These are phyloP conservation scores for Prunus mongolica DNA, from an alignment of 306 rosid species.

Conservation along the genomic window DNA sequence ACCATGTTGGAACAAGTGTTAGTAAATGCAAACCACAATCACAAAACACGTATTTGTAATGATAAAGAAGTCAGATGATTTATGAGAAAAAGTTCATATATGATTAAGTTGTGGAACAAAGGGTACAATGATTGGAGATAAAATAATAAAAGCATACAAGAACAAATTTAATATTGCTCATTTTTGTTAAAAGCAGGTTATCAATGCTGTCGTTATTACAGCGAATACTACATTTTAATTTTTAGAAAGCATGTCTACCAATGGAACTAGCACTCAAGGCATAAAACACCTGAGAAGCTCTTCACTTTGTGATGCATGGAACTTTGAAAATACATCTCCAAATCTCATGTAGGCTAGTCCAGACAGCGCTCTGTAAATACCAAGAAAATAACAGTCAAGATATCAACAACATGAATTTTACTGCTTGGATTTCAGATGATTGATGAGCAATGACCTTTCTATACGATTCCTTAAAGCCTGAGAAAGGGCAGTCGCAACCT, in stretches of 20 bases:
- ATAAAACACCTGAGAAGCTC: slow-evolving; percentile 66
- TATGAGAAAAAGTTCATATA: background rate
- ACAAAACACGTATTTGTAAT: no score
- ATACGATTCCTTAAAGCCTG: slow-evolving; percentile 85
- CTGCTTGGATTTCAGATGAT: slow-evolving; percentile 11
- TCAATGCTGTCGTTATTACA: background rate
- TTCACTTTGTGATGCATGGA: slow-evolving; percentile 65
- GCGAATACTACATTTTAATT: background rate
- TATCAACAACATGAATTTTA: slow-evolving; percentile 27
- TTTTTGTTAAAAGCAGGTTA: background rate
- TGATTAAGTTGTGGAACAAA: background rate
- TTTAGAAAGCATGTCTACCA: background rate
- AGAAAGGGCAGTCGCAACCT: slow-evolving; percentile 91
- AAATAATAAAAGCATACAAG: background rate
- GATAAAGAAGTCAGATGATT: background rate
- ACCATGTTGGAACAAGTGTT: background rate
- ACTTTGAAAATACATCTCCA: slow-evolving; percentile 92
- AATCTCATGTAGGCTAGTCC: slow-evolving; percentile 83
- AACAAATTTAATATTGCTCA: background rate
- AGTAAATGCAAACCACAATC: background rate
- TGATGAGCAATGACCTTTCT: slow-evolving; percentile 58
- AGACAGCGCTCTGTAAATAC: slow-evolving; percentile 58
- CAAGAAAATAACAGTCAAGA: slow-evolving; percentile 28
- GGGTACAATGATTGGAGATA: background rate
- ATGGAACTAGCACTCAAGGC: slow-evolving; percentile 5